A percentile compares a stretch with the other conserved stretches of the same genome.
Evolutionary conservation across 2,329 filamentous ascomycete species (phyloP).

Genomic region (Chaetomium globosum): DNA sequence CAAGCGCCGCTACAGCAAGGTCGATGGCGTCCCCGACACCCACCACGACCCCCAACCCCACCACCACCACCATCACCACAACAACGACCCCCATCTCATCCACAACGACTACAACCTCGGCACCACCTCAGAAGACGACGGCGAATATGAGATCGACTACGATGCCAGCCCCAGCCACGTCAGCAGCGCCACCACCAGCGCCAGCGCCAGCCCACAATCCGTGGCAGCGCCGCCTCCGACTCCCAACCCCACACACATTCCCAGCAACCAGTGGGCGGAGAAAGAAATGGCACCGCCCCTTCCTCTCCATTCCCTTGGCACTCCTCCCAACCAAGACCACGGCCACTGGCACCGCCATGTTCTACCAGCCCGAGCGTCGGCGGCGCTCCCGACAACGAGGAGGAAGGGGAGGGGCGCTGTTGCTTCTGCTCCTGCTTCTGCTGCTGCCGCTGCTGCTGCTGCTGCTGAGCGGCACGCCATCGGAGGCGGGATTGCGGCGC

Average conservation of each 20-base stretch:
- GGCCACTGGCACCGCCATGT: background rate
- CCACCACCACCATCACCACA: background rate
- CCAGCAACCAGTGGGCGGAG: background rate
- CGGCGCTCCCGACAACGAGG: too few species aligned
- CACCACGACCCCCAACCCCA: slow-evolving; percentile 14
- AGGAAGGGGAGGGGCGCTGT: background rate
- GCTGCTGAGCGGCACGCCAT: slow-evolving; percentile 37
- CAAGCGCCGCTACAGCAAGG: slow-evolving; percentile 34
- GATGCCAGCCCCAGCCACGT: slow-evolving; percentile 32
- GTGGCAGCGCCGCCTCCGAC: background rate
- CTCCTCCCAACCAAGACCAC: too few species aligned
- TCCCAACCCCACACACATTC: background rate
- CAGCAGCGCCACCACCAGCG: slow-evolving; percentile 11
- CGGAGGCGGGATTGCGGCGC: slow-evolving; percentile 51
- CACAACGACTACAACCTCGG: background rate
- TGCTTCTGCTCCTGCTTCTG: too few species aligned
- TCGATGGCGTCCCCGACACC: slow-evolving; percentile 35
- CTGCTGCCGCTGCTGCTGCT: background rate
- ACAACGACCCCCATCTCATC: background rate
- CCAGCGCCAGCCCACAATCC: slow-evolving; percentile 18
- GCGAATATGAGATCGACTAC: slow-evolving; percentile 16
- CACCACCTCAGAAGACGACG: background rate
- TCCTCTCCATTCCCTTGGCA: too few species aligned
- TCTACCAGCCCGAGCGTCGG: background rate
- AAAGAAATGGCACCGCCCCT: too few species aligned